A percentile compares a stretch with the other conserved stretches of the same genome.
Evolutionary conservation across 306 rosid species (phyloP).

Genomic region (Casuarina cunninghamiana): DNA sequence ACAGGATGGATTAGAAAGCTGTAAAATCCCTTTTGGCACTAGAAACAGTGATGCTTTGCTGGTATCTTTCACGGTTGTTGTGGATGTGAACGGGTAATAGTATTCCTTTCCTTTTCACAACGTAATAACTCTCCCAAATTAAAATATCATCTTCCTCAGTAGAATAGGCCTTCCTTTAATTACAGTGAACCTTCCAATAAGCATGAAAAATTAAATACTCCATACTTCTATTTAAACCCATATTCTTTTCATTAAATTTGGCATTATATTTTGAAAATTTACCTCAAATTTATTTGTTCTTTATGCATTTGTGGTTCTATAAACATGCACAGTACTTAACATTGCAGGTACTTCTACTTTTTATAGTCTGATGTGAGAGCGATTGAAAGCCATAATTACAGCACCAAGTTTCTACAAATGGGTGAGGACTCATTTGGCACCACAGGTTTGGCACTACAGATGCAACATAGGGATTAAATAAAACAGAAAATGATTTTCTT

Average conservation of each 20-base stretch:
- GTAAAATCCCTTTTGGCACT: no score
- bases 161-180: neutral
- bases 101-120: neutral
- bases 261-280: no score
- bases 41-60: neutral
- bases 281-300: no score
- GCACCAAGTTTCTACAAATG: neutral
- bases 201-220: neutral
- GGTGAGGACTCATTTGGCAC: neutral
- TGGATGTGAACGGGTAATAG: conserved; percentile 1
- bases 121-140: neutral
- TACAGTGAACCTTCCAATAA: neutral
- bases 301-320: no score
- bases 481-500: no score
- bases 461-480: neutral
- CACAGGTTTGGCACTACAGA: neutral
- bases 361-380: neutral
- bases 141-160: neutral
- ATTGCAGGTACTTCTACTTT: no score
- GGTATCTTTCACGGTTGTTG: conserved; percentile 8
- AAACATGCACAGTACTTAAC: no score
- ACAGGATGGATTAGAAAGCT: neutral
- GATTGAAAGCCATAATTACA: no score
- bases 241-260: no score
- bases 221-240: no score